These are phyloP conservation scores for Zoysia pacifica DNA, from an alignment of 176 grass and related monocot species.

Conservation along the genomic window DNA sequence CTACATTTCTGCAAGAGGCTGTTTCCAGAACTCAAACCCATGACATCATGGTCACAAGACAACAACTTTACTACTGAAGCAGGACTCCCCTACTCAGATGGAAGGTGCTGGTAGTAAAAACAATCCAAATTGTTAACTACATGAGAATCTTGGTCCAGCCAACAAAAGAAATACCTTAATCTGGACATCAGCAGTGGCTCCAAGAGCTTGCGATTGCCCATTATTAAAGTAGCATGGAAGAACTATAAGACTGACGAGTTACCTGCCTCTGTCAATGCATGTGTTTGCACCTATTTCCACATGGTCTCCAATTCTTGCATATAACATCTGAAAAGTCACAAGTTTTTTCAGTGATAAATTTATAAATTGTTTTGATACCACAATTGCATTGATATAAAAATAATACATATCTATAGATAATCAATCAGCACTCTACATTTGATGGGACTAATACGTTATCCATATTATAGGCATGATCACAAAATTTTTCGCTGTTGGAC, in stretches of 20 bases:
- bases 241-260: constrained; percentile 7
- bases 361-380: not conserved
- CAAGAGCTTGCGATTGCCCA: not conserved
- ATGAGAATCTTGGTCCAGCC: constrained; percentile 12
- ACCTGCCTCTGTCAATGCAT: constrained; percentile 97
- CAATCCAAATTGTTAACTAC: not conserved
- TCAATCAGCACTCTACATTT: not conserved
- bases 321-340: constrained; percentile 49
- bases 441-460: not conserved
- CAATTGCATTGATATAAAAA: constrained; percentile 8
- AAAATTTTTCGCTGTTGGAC: not conserved
- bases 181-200: not conserved
- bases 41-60: too few species aligned
- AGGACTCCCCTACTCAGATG: constrained; percentile 2
- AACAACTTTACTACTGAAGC: too few species aligned
- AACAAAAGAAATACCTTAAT: not conserved
- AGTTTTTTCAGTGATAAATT: not conserved
- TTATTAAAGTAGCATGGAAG: not conserved
- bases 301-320: constrained; percentile 68
- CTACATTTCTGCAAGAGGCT: too few species aligned
- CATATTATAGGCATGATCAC: not conserved
- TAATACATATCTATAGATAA: not conserved
- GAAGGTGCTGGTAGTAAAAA: not conserved
- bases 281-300: constrained; percentile 95
- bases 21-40: too few species aligned